Evolutionary conservation across 345 rosid species (phyloP), one percentile per base, ranked within the genome.

Genomic region (Erucastrum elatum): DNA sequence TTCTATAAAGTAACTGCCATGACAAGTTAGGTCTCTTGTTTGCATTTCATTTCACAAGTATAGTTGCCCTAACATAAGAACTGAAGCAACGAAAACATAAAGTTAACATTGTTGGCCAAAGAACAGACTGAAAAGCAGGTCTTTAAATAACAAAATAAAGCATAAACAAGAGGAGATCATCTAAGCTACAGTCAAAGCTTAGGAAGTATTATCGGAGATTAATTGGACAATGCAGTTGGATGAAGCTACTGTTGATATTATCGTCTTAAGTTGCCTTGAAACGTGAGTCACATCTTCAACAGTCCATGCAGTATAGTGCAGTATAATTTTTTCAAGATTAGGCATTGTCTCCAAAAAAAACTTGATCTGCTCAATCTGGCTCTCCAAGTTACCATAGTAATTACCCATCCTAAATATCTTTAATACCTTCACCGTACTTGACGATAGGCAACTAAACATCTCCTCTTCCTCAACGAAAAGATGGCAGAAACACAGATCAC

Each of bases 361-460:
- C 59, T 29, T 62, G 11, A 72, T 5, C 15, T 72, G 59, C 60
- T 41, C 11, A 15, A 4, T 25, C 66, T 71, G 16, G 33, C 41
- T 8, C 58, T n/a, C 67, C 2, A 39, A 9, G 6, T 29, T 49
- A 33, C 6, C 5, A 30, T 8, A 2, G 30, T 44, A 13, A 7
- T 26, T 7, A 34, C 64, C 63, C 51, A 64, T 33, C 2, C n/a
- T 74, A 63, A 13, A 2, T 64, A 74, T 13, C 63, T 64, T 33
- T 2, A 74, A 11, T 2, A 62, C 70, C 10, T 74, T 64, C 35
- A 74, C 70, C 35, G 63, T 34, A 49, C 77, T 64, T 64, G 37
- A 64, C 0, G 25, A 64, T 34, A 74, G 0, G 33, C 61, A 63
- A 31, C 8, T 30, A 46, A 4, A 46, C 46, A 63, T 31, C 41